Base-by-base conservation (phyloP, 148 eudicot genomes). In the Rheum nobile region DNA sequence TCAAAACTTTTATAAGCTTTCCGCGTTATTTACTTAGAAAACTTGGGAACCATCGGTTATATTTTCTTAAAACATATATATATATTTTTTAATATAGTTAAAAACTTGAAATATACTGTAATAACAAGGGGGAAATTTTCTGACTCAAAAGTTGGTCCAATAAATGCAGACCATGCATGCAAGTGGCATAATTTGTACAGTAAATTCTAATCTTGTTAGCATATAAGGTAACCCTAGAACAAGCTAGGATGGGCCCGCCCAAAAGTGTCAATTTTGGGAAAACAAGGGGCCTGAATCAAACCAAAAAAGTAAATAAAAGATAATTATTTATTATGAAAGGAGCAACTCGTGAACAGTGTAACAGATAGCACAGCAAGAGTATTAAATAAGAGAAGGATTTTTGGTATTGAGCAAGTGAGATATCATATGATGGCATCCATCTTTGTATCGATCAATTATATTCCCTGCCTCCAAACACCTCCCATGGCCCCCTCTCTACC, bases 401-500 rank as follows among this genome's bases (percentile, higher is more conserved):
- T 55, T 61, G 38, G 67, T 61, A 61, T 29, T 61, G 37, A 28
- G 26, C 29, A 61, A 61, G 37, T 61, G 19, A 61, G 67, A 61
- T 28, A 61, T 61, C 13, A 61, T 29, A 61, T 29, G 67, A 61
- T 61, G 37, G 34, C 34, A 59, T 59, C 34, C 26, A 52, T 4
- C n/a, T 47, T 52, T 13, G 21, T 48, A 14, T 52, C 4, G 14
- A 47, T 47, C 5, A 17, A 47, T 44, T 16, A 16, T 17, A n/a
- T 16, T 48, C 7, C 54, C 21, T 48, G 6, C 54, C 4, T n/a
- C 61, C 67, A 61, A 61, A 61, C 67, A 29, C 37, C 35, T 28
- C 67, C 37, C 35, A 57, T 57, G 68, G 68, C 68, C 21, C 69
- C 31, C 70, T 34, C 70, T 65, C 41, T 65, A 41, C 70, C 70